Conservation (phyloP, 106 monocot species). For the Acanthochlamys bracteata region DNA sequence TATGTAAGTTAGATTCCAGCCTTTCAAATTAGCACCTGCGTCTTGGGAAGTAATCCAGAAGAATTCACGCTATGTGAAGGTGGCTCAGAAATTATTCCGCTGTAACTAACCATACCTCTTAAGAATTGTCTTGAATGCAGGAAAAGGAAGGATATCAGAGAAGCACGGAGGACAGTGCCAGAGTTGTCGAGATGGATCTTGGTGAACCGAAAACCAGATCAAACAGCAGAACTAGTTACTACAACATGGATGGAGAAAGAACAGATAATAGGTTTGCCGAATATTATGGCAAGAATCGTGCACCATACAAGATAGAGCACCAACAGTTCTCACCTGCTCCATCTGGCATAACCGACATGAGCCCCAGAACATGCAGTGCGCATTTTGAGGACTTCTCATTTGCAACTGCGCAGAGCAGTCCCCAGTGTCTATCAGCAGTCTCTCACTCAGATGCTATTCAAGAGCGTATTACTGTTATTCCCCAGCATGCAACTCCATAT, state of each 20-base stretch:
- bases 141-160: constrained; percentile 9
- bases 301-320: neutral
- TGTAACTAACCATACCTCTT: too few species aligned
- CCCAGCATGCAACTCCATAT: constrained; percentile 1
- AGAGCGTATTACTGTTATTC: neutral
- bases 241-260: constrained; percentile 8
- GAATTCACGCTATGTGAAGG: too few species aligned
- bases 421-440: constrained; percentile 18
- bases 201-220: constrained; percentile 20
- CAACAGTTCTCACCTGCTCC: constrained; percentile 11
- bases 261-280: constrained; percentile 18
- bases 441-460: constrained; percentile 1
- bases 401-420: constrained; percentile 22
- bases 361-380: constrained; percentile 12
- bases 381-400: constrained; percentile 32
- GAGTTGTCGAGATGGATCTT: constrained; percentile 30
- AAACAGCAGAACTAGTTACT: constrained; percentile 25
- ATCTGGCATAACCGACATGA: constrained; percentile 20
- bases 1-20: constrained; percentile 16
- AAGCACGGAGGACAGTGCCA: constrained; percentile 20
- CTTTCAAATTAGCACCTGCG: neutral
- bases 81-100: too few species aligned
- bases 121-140: constrained; percentile 3
- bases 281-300: neutral
- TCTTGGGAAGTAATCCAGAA: neutral